Evolutionary conservation across 2,329 filamentous ascomycete genomes (phyloP).

Genomic region (Clarireedia hainanense): DNA sequence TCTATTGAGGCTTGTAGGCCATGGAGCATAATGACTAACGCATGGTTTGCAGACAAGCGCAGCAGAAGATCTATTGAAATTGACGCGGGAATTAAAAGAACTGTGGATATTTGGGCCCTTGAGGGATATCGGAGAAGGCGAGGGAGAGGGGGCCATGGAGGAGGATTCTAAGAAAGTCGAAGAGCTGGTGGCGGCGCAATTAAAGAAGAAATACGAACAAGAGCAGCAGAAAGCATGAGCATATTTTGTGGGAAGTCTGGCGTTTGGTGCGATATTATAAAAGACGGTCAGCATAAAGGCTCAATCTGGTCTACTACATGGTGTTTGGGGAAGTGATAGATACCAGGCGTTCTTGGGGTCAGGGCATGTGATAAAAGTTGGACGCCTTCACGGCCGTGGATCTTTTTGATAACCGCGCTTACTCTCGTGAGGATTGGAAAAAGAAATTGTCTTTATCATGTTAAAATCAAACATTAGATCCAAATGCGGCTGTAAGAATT

Average conservation of each 20-base stretch:
- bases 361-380: not conserved
- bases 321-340: not conserved
- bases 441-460: too few species aligned
- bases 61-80: conserved; percentile 36
- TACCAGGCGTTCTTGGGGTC: conserved; percentile 6
- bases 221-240: not conserved
- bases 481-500: too few species aligned
- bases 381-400: too few species aligned
- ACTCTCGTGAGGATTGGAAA: too few species aligned
- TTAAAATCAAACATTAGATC: too few species aligned
- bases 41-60: conserved; percentile 22
- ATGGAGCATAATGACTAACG: not conserved
- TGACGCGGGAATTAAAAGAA: conserved; percentile 42
- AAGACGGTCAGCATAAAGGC: not conserved
- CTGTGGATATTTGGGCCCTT: conserved; percentile 43
- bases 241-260: not conserved
- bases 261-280: too few species aligned
- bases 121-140: conserved; percentile 36
- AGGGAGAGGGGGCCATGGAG: conserved; percentile 32
- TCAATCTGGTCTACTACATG: not conserved
- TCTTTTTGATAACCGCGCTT: too few species aligned
- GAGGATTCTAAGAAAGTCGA: conserved; percentile 30
- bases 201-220: conserved; percentile 11
- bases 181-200: conserved; percentile 20
- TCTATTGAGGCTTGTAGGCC: not conserved